Conservation (phyloP, 2,329 filamentous ascomycete genomes). For the Neobulgaria alba region DNA sequence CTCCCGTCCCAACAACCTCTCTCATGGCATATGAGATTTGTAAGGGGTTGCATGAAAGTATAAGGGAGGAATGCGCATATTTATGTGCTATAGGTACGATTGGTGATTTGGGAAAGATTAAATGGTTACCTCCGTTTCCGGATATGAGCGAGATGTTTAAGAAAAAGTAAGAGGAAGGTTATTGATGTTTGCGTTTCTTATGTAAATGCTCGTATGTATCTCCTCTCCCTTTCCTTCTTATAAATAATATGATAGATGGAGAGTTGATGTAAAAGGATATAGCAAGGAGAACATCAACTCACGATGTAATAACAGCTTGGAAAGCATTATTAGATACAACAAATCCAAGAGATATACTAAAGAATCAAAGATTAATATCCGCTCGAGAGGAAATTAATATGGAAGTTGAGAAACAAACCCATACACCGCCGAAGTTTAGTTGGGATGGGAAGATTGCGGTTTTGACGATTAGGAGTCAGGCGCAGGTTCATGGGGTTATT, state of each 20-base stretch:
- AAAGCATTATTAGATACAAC: slow-evolving; percentile 42
- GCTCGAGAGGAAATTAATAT: slow-evolving; percentile 50
- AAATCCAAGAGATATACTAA: slow-evolving; percentile 43
- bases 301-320: slow-evolving; percentile 54
- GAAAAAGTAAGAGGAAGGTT: slow-evolving; percentile 48
- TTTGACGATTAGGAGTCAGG: slow-evolving; percentile 48
- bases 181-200: slow-evolving; percentile 55
- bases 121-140: slow-evolving; percentile 59
- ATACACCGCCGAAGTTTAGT: slow-evolving; percentile 55
- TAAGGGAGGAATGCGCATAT: slow-evolving; percentile 46
- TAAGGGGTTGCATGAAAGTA: slow-evolving; percentile 41
- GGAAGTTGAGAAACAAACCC: slow-evolving; percentile 53
- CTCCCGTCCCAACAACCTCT: slow-evolving; percentile 56
- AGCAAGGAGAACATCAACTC: slow-evolving; percentile 49
- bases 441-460: slow-evolving; percentile 54
- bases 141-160: slow-evolving; percentile 55
- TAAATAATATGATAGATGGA: too few species aligned
- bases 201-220: slow-evolving; percentile 46
- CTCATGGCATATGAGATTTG: slow-evolving; percentile 59
- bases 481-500: slow-evolving; percentile 59
- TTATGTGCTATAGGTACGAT: slow-evolving; percentile 57
- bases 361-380: slow-evolving; percentile 39
- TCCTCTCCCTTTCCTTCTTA: background rate
- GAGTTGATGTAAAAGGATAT: background rate
- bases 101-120: slow-evolving; percentile 58